A percentile compares a stretch with the other conserved stretches of the same genome.
These are phyloP conservation scores for Pleurotus citrinopileatus DNA, from an alignment of 768 basidiomycete genomes.

Conservation along the genomic window DNA sequence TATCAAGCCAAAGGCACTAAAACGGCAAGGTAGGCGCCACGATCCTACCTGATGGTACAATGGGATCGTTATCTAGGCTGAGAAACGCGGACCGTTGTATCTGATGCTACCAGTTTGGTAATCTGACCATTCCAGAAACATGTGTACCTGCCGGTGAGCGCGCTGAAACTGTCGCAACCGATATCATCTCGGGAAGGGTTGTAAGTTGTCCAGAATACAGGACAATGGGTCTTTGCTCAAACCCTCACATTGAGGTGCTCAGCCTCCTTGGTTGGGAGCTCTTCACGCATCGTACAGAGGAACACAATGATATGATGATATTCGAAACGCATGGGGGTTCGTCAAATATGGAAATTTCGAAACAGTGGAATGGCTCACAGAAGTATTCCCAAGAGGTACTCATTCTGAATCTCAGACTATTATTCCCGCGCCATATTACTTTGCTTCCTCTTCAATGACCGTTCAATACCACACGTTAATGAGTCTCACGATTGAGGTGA, in stretches of 20 bases:
- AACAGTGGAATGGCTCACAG: not conserved
- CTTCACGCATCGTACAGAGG: too few species aligned
- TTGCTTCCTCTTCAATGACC: too few species aligned
- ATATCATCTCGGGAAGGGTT: not conserved
- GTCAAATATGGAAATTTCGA: not conserved
- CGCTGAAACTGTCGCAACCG: not conserved
- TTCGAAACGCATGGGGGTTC: not conserved
- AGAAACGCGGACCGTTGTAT: not conserved
- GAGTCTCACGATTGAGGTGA: too few species aligned
- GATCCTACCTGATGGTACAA: not conserved
- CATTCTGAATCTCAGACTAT: not conserved
- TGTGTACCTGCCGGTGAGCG: not conserved
- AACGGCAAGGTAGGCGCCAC: not conserved
- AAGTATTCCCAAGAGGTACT: not conserved
- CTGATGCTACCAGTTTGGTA: not conserved
- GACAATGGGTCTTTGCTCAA: not conserved
- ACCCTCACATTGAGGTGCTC: too few species aligned
- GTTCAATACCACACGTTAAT: too few species aligned
- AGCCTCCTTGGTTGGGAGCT: too few species aligned
- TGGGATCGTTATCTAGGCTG: not conserved
- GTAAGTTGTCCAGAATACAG: too few species aligned
- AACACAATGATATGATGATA: not conserved
- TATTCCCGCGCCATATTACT: not conserved
- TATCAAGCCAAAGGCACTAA: not conserved
- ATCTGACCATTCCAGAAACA: constrained; percentile 1